These are phyloP conservation scores for Termitomyces sp. DNA, from an alignment of 768 basidiomycete species.

Conservation along the genomic window DNA sequence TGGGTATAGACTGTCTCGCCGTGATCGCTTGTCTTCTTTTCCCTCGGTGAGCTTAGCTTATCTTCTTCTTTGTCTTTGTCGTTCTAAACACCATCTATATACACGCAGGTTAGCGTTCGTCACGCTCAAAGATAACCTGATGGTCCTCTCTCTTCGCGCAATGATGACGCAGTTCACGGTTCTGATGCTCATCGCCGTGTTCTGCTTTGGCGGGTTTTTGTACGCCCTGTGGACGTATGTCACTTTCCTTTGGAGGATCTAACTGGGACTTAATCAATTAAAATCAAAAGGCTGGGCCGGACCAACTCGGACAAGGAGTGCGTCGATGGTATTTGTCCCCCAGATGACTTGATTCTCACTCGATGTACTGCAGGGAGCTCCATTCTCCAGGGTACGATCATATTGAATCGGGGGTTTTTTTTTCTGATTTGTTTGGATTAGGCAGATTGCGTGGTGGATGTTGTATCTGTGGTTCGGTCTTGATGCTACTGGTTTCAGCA, in stretches of 20 bases:
- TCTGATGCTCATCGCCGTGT: conserved; percentile 81
- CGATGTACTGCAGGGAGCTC: neutral
- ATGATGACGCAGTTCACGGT: conserved; percentile 88
- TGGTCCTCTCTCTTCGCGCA: conserved; percentile 79
- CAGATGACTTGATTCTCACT: neutral
- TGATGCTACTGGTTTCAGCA: conserved; percentile 85
- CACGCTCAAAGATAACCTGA: conserved; percentile 73
- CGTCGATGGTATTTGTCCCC: conserved; percentile 10
- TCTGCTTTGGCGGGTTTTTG: conserved; percentile 89
- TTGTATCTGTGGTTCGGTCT: conserved; percentile 92
- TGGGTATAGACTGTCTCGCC: conserved; percentile 81
- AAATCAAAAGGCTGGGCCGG: conserved; percentile 66
- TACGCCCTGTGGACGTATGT: conserved; percentile 93
- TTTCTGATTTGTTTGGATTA: too few relatives aligned
- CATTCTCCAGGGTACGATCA: neutral
- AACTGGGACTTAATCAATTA: too few relatives aligned
- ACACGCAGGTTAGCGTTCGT: conserved; percentile 77
- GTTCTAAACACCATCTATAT: neutral
- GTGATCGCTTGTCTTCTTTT: conserved; percentile 89
- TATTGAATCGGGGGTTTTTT: too few relatives aligned
- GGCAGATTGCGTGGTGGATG: conserved; percentile 90
- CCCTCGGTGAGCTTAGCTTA: conserved; percentile 63
- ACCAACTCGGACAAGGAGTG: conserved; percentile 45
- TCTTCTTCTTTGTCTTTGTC: neutral
- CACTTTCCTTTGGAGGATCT: neutral